phyloP scores from a whole-genome alignment of 192 early-diverging fungal genomes.

The Coemansia sp. region DNA sequence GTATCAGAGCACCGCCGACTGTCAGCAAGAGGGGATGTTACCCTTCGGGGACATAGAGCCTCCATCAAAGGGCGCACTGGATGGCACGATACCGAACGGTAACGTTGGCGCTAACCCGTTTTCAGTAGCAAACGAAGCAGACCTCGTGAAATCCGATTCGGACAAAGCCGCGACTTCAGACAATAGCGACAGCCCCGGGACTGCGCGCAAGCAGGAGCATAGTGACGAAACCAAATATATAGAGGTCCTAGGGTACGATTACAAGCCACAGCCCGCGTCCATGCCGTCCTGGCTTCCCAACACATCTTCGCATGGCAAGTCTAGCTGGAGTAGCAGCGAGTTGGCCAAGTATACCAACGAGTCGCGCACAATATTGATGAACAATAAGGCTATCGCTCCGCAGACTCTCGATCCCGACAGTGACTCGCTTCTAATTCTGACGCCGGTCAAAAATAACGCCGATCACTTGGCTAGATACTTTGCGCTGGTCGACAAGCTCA shows the following conservation, averaged over 20 bases:
- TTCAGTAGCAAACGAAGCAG: neutral
- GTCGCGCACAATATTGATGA: constrained; percentile 29
- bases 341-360: constrained; percentile 22
- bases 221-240: constrained; percentile 13
- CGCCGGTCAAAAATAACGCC: constrained; percentile 67
- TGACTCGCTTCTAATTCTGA: constrained; percentile 63
- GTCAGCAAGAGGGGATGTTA: neutral
- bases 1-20: neutral
- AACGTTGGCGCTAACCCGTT: neutral
- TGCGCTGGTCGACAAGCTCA: constrained; percentile 57
- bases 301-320: neutral
- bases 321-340: constrained; percentile 3
- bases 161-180: neutral
- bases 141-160: neutral
- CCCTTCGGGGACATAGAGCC: neutral
- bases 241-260: constrained; percentile 36
- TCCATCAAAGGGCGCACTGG: neutral
- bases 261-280: constrained; percentile 24
- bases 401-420: constrained; percentile 35
- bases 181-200: neutral
- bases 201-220: neutral
- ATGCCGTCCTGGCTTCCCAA: constrained; percentile 53
- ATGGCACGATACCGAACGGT: neutral
- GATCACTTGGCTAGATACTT: constrained; percentile 64
- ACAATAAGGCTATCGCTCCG: constrained; percentile 31